phyloP scores from a whole-genome alignment of 164 flowering plant species.

The Macadamia tetraphylla region DNA sequence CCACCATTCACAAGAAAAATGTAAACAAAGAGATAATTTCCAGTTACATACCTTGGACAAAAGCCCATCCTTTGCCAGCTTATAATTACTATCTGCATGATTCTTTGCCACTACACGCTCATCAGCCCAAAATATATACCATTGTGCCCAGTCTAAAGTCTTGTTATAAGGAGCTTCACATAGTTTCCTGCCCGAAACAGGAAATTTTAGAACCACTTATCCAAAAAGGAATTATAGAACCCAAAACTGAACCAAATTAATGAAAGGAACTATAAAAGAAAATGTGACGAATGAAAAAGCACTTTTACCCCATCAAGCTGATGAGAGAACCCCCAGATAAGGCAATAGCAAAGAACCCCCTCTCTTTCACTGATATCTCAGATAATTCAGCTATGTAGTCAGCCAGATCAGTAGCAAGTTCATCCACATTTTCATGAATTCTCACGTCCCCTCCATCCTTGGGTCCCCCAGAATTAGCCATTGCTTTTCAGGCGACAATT shows the following conservation, averaged over 20 bases:
- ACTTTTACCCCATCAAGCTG: conserved; percentile 64
- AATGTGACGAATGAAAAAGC: conserved; percentile 4
- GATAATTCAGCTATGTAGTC: conserved; percentile 78
- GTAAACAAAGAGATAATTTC: not conserved
- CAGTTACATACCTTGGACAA: conserved; percentile 59
- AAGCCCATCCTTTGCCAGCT: conserved; percentile 63
- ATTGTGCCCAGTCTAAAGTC: conserved; percentile 83
- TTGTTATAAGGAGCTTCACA: conserved; percentile 70
- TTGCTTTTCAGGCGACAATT: conserved; percentile 14
- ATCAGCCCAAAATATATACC: conserved; percentile 89
- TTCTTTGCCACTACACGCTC: conserved; percentile 79
- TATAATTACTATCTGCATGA: conserved; percentile 82
- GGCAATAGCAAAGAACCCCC: conserved; percentile 80
- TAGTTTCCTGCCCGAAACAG: conserved; percentile 54
- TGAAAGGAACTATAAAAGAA: not conserved
- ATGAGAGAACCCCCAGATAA: conserved; percentile 95
- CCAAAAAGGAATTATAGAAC: no score
- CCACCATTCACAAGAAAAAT: not conserved
- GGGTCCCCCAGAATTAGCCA: conserved; percentile 42
- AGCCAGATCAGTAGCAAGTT: conserved; percentile 67
- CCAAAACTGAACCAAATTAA: conserved; percentile 3
- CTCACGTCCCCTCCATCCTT: conserved; percentile 56
- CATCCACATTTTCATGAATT: conserved; percentile 66
- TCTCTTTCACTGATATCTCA: conserved; percentile 71
- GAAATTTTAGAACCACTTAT: conserved; percentile 2